phyloP scores from a whole-genome alignment of 116 monocot genomes.

The Zostera marina region DNA sequence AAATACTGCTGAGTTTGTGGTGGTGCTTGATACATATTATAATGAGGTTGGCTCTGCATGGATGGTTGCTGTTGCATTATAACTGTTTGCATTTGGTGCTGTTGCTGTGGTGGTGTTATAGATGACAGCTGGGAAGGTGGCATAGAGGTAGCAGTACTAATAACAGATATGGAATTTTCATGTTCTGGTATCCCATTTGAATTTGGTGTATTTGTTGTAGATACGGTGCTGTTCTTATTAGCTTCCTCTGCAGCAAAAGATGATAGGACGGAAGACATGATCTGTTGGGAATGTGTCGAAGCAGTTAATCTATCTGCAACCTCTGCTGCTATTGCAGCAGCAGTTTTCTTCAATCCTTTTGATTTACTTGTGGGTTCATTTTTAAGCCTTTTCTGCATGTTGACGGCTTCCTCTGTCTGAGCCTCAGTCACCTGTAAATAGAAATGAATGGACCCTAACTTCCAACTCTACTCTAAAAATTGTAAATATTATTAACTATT shows the following conservation, averaged over 20 bases:
- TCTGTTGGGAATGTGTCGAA: constrained; percentile 74
- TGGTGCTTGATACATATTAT: constrained; percentile 26
- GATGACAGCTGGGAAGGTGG: constrained; percentile 11
- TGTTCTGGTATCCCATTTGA: constrained; percentile 7
- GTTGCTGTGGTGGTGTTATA: constrained; percentile 14
- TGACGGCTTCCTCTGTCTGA: constrained; percentile 36
- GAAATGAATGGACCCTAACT: background rate
- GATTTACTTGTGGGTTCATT: constrained; percentile 29
- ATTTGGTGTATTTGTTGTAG: constrained; percentile 4
- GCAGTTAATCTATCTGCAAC: constrained; percentile 81
- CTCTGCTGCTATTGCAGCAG: constrained; percentile 72
- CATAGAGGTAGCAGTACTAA: constrained; percentile 6
- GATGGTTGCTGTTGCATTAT: constrained; percentile 24
- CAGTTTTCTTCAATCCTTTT: constrained; percentile 26
- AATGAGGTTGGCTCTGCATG: constrained; percentile 42
- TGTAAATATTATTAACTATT: background rate
- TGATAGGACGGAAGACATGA: constrained; percentile 86
- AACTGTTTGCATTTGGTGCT: constrained; percentile 26
- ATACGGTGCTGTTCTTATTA: constrained; percentile 22
- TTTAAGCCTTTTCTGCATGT: constrained; percentile 52
- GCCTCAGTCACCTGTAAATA: constrained; percentile 46
- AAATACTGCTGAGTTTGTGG: constrained; percentile 37
- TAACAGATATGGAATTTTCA: constrained; percentile 16
- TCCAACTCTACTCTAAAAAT: too few species aligned
- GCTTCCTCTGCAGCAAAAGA: constrained; percentile 76